A percentile compares a stretch with the other conserved stretches of the same genome.
Evolutionary conservation across 345 rosid species (phyloP).

Genomic region (Populus ilicifolia): DNA sequence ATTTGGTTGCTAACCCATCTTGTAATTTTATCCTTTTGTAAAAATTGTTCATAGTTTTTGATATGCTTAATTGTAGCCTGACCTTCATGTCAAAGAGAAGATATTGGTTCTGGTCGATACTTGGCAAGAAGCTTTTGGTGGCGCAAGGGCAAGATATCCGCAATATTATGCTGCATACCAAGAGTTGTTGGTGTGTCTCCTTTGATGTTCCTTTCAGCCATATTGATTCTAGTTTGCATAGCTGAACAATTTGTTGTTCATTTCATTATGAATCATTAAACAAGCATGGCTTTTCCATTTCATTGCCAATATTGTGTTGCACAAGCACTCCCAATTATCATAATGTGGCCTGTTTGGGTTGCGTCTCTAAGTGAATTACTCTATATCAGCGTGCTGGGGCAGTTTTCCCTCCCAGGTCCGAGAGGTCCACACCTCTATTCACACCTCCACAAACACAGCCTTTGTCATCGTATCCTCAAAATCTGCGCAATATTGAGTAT

Average conservation of each 20-base stretch:
- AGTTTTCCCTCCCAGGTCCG: constrained; percentile 91
- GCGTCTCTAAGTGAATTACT: constrained; percentile 2
- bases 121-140: constrained; percentile 99
- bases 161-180: constrained; percentile 96
- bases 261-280: constrained; percentile 8
- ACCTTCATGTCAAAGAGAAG: constrained; percentile 90
- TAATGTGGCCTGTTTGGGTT: background rate
- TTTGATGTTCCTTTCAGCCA: constrained; percentile 1
- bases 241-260: constrained; percentile 1
- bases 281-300: background rate
- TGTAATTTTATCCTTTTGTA: constrained; percentile 1
- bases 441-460: constrained; percentile 97
- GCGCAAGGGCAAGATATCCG: constrained; percentile 95
- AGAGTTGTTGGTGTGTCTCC: constrained; percentile 80
- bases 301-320: background rate
- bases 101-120: constrained; percentile 79
- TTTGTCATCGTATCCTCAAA: constrained; percentile 73
- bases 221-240: constrained; percentile 11
- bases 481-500: constrained; percentile 56
- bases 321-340: constrained; percentile 1
- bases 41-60: constrained; percentile 27
- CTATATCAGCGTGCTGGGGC: constrained; percentile 92
- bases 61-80: constrained; percentile 56
- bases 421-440: constrained; percentile 85
- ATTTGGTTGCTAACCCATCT: constrained; percentile 6